phyloP scores from a whole-genome alignment of 148 eudicot species.

The Heliamphora exappendiculata region DNA sequence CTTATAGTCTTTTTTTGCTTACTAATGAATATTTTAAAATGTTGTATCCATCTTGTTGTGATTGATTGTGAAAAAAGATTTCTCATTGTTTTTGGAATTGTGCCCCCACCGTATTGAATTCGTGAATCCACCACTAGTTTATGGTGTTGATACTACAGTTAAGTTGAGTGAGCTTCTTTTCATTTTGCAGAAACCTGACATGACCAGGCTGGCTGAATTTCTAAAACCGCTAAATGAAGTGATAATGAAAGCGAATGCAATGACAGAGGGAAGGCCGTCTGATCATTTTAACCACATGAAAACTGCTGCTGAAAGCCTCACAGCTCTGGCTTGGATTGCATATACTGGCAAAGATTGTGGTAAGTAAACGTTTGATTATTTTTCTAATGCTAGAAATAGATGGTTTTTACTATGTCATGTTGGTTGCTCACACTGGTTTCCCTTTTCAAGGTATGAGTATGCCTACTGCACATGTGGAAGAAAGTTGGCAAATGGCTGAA shows the following conservation, averaged over 20 bases:
- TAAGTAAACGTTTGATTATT: constrained; percentile 20
- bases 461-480: constrained; percentile 97
- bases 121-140: too few relatives aligned
- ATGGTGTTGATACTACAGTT: too few relatives aligned
- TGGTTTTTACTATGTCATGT: not conserved
- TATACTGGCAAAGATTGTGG: constrained; percentile 96
- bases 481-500: constrained; percentile 98
- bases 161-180: not conserved
- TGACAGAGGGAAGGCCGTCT: constrained; percentile 75
- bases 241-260: constrained; percentile 53
- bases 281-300: constrained; percentile 80
- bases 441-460: constrained; percentile 79
- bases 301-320: constrained; percentile 73
- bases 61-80: too few relatives aligned
- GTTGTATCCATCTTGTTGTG: too few relatives aligned
- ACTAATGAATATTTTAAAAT: too few relatives aligned
- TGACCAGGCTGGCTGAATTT: constrained; percentile 67
- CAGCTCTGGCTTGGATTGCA: constrained; percentile 95
- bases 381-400: not conserved
- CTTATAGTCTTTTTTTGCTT: too few relatives aligned
- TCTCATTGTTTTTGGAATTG: too few relatives aligned
- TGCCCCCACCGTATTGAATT: too few relatives aligned
- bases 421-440: not conserved
- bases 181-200: constrained; percentile 76
- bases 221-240: constrained; percentile 77